Evolutionary conservation across 2,329 filamentous ascomycete genomes (phyloP).

Genomic region (Alternaria alternata): DNA sequence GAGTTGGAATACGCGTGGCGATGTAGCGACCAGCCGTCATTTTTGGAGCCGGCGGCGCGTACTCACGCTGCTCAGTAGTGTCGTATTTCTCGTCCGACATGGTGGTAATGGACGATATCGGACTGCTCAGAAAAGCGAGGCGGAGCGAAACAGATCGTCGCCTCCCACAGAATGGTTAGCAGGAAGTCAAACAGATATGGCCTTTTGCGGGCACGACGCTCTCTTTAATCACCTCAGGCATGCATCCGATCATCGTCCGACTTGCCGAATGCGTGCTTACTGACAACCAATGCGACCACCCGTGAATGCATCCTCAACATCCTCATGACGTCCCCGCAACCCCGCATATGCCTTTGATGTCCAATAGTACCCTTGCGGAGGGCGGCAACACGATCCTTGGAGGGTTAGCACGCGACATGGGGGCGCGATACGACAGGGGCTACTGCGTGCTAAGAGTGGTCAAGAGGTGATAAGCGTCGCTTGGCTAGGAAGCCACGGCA

Average conservation of each 20-base stretch:
- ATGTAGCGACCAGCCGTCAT: constrained; percentile 57
- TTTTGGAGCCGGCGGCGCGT: constrained; percentile 13
- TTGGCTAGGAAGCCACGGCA: constrained; percentile 14
- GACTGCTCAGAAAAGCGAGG: not conserved
- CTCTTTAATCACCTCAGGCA: constrained; percentile 7
- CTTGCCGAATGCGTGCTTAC: not conserved
- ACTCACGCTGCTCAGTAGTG: constrained; percentile 25
- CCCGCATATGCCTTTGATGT: constrained; percentile 1
- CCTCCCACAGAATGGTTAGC: not conserved
- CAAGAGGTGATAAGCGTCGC: constrained; percentile 29
- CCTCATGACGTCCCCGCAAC: constrained; percentile 26
- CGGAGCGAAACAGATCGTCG: not conserved
- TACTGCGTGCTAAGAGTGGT: constrained; percentile 13
- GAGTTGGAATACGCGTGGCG: constrained; percentile 61
- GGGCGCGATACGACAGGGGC: not conserved
- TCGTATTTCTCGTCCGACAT: constrained; percentile 35
- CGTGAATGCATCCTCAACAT: constrained; percentile 10
- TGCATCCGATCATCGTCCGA: constrained; percentile 2
- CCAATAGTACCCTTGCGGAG: constrained; percentile 11
- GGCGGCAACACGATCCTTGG: not conserved
- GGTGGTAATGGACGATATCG: not conserved
- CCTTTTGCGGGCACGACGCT: not conserved
- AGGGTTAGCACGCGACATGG: constrained; percentile 7
- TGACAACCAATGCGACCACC: constrained; percentile 7
- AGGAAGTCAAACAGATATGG: not conserved